Evolutionary conservation across 371 early-diverging fungal genomes (phyloP).

Genomic region (Mortierella polycephala): DNA sequence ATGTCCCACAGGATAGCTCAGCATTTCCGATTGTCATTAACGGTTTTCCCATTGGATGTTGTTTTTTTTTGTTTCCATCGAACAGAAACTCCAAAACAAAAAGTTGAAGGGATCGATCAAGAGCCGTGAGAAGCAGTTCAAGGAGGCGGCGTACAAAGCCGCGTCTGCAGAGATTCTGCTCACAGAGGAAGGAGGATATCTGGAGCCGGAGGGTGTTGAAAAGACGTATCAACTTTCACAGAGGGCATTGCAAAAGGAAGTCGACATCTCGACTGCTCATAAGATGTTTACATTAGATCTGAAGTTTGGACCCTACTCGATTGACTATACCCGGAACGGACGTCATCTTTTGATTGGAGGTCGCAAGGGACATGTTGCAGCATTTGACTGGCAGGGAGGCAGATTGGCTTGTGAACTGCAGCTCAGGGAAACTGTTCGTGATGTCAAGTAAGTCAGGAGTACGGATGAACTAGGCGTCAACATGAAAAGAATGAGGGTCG

Average conservation of each 20-base stretch:
- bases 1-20: neutral
- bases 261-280: slow-evolving; percentile 81
- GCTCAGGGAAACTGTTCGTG: slow-evolving; percentile 90
- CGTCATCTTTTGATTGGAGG: slow-evolving; percentile 88
- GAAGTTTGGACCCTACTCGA: slow-evolving; percentile 86
- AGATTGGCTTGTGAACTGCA: slow-evolving; percentile 88
- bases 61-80: neutral
- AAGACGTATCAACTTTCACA: slow-evolving; percentile 91
- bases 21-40: too few species aligned
- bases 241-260: slow-evolving; percentile 73
- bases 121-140: slow-evolving; percentile 66
- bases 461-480: neutral
- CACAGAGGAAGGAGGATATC: slow-evolving; percentile 78
- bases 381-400: slow-evolving; percentile 94
- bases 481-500: neutral
- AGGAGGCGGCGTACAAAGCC: slow-evolving; percentile 81
- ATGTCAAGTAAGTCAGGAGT: slow-evolving; percentile 79
- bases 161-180: slow-evolving; percentile 83
- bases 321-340: slow-evolving; percentile 95
- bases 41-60: neutral
- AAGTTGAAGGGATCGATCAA: slow-evolving; percentile 72
- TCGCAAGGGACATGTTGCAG: slow-evolving; percentile 91
- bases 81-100: slow-evolving; percentile 71
- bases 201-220: slow-evolving; percentile 93
- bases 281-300: slow-evolving; percentile 88